phyloP scores from a whole-genome alignment of 805 yeast species.

The Torulaspora indica region DNA sequence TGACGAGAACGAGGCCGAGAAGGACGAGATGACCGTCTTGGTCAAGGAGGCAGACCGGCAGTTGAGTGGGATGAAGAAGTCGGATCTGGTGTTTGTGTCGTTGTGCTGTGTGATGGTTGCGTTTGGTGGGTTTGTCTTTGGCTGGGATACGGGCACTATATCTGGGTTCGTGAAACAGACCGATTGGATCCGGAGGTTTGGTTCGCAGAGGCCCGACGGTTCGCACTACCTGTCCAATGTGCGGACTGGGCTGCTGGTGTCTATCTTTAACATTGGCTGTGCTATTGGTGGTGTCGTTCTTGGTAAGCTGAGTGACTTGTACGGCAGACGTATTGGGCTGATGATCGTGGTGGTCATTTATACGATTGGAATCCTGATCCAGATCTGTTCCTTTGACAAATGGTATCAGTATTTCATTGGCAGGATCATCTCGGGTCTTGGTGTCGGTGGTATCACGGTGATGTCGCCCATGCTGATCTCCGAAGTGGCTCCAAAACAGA shows the following conservation, averaged over 20 bases:
- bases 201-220: slow-evolving; percentile 43
- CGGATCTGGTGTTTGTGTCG: slow-evolving; percentile 20
- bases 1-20: slow-evolving; percentile 6
- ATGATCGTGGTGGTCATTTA: slow-evolving; percentile 57
- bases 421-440: slow-evolving; percentile 63
- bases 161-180: slow-evolving; percentile 60
- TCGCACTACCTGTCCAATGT: slow-evolving; percentile 45
- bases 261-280: slow-evolving; percentile 67
- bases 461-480: slow-evolving; percentile 68
- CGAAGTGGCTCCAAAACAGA: slow-evolving; percentile 34
- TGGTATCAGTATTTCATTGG: slow-evolving; percentile 74
- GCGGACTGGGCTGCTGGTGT: slow-evolving; percentile 52
- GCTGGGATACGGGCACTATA: slow-evolving; percentile 78
- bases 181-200: slow-evolving; percentile 55
- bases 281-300: slow-evolving; percentile 63
- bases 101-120: slow-evolving; percentile 29
- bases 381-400: slow-evolving; percentile 47
- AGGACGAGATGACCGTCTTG: slow-evolving; percentile 19
- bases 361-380: slow-evolving; percentile 62
- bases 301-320: slow-evolving; percentile 53
- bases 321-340: slow-evolving; percentile 61
- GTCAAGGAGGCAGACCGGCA: slow-evolving; percentile 21
- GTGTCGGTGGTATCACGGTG: slow-evolving; percentile 74
- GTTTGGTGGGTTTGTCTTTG: slow-evolving; percentile 52
- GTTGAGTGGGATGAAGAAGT: slow-evolving; percentile 10